Percentiles rank a stretch among this genome's conserved stretches.
These are phyloP conservation scores for Phytopythium boreale DNA, from an alignment of 352 stramenopile species.

Conservation along the genomic window DNA sequence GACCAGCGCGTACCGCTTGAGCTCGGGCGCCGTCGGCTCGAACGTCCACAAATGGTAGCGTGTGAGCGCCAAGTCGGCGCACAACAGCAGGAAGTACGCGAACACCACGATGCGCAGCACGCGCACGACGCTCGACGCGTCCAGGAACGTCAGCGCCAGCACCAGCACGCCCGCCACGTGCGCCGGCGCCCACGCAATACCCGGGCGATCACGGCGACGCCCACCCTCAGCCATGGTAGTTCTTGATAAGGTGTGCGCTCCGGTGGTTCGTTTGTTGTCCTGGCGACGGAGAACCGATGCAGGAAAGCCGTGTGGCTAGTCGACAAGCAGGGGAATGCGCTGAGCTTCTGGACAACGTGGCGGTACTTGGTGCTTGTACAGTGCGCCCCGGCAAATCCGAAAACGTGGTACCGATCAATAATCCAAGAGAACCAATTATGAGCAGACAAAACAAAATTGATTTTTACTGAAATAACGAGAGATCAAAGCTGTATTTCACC, in stretches of 20 bases:
- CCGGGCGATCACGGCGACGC: constrained; percentile 27
- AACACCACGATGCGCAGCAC: constrained; percentile 51
- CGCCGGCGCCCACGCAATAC: constrained; percentile 36
- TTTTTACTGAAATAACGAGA: too few relatives aligned
- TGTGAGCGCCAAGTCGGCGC: constrained; percentile 53
- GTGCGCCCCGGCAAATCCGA: too few relatives aligned
- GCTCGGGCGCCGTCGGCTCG: constrained; percentile 39
- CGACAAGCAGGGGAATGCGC: too few relatives aligned
- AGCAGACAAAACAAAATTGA: too few relatives aligned
- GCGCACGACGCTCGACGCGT: constrained; percentile 28
- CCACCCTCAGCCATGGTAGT: not conserved
- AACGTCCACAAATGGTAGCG: constrained; percentile 71
- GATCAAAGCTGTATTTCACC: too few relatives aligned
- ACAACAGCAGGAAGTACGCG: constrained; percentile 43
- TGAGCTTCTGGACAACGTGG: too few relatives aligned
- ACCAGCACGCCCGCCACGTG: constrained; percentile 51
- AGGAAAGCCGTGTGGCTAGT: too few relatives aligned
- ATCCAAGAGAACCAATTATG: too few relatives aligned
- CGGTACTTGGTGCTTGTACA: too few relatives aligned
- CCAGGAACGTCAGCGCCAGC: constrained; percentile 41
- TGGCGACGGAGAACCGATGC: too few relatives aligned
- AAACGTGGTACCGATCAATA: too few relatives aligned
- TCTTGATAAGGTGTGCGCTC: not conserved
- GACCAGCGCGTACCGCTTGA: constrained; percentile 61
- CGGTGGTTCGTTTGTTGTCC: too few relatives aligned